Conservation (phyloP, 2,329 filamentous ascomycete species). For the Onygenales sp. region DNA sequence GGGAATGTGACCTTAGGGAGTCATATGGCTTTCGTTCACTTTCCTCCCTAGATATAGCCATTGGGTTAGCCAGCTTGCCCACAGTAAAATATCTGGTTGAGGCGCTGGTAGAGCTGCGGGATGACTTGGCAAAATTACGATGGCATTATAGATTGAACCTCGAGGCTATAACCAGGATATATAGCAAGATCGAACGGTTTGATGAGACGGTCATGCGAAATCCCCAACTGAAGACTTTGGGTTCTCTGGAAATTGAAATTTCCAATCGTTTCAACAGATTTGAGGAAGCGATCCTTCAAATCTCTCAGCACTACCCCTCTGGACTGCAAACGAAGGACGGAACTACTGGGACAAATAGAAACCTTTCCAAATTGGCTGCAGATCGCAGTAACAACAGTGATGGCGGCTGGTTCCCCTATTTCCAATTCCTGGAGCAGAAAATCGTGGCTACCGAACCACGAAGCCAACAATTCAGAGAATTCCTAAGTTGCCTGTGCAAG, state of each 20-base stretch:
- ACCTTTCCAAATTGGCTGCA: background rate
- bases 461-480: background rate
- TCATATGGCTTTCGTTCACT: slow-evolving; percentile 1
- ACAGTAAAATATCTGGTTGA: background rate
- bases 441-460: no score
- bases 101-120: slow-evolving; percentile 5
- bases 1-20: background rate
- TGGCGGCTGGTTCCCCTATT: background rate
- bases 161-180: slow-evolving; percentile 12
- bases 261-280: no score
- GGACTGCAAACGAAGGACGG: background rate
- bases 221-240: no score
- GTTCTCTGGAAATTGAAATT: background rate
- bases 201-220: background rate
- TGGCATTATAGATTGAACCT: slow-evolving; percentile 14
- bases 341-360: background rate
- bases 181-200: slow-evolving; percentile 2
- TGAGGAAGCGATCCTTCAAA: background rate
- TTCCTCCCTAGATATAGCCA: background rate
- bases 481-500: background rate
- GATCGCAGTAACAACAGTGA: background rate
- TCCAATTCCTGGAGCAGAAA: background rate
- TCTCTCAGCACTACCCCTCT: background rate
- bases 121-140: slow-evolving; percentile 10
- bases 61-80: background rate